Percentiles rank a stretch among this genome's conserved stretches.
Evolutionary conservation across 176 grass and related monocot genomes (phyloP).

Genomic region (Puccinellia tenuiflora): DNA sequence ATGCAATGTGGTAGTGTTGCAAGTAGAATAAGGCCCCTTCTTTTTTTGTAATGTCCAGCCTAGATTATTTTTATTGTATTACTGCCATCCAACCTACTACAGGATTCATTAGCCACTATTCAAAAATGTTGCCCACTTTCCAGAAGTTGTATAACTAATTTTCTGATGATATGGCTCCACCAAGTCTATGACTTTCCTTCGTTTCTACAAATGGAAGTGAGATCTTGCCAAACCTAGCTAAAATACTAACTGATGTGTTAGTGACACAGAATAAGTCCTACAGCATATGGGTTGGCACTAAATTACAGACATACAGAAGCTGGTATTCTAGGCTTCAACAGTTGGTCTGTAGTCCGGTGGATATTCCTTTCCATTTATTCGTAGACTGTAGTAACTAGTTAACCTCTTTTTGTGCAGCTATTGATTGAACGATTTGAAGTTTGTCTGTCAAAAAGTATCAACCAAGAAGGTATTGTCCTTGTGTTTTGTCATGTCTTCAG

Average conservation of each 20-base stretch:
- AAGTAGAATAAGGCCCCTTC: neutral
- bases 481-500: neutral
- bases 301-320: neutral
- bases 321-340: neutral
- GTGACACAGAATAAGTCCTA: neutral
- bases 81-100: neutral
- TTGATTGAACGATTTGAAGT: neutral
- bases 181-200: neutral
- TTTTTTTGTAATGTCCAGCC: neutral
- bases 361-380: neutral
- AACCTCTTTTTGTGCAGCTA: neutral
- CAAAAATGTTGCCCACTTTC: neutral
- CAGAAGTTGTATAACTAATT: neutral
- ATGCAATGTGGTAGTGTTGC: neutral
- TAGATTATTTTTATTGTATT: neutral
- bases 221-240: neutral
- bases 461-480: neutral
- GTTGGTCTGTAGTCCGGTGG: neutral
- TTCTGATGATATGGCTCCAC: neutral
- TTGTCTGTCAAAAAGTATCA: neutral
- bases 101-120: neutral
- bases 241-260: neutral
- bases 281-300: neutral
- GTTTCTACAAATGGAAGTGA: neutral
- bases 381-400: neutral